Evolutionary conservation across 306 rosid genomes (phyloP).

Genomic region (Castanea sativa): DNA sequence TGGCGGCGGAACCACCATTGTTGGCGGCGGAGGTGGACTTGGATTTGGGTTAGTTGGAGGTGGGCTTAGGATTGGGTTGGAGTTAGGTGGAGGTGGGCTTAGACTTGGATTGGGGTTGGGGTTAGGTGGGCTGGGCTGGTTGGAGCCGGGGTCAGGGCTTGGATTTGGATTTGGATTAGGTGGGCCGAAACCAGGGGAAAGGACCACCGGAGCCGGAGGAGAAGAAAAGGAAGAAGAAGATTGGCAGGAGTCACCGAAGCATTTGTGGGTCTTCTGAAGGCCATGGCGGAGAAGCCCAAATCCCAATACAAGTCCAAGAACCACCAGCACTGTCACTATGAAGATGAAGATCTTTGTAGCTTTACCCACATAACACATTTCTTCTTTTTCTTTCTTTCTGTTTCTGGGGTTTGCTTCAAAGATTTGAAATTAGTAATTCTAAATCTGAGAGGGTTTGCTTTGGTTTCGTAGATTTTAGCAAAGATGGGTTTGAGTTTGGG

Average conservation of each 20-base stretch:
- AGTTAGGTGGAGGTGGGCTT: conserved; percentile 13
- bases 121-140: conserved; percentile 40
- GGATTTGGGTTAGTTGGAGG: conserved; percentile 9
- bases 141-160: conserved; percentile 16
- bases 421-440: conserved; percentile 1
- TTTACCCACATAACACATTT: conserved; percentile 94
- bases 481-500: not conserved
- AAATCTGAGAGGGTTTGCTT: conserved; percentile 11
- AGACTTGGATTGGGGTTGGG: conserved; percentile 10
- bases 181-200: conserved; percentile 49
- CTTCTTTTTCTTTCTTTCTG: not conserved
- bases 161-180: conserved; percentile 12
- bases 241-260: conserved; percentile 54
- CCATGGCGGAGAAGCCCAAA: conserved; percentile 54
- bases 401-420: not conserved
- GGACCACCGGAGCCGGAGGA: conserved; percentile 40
- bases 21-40: conserved; percentile 25
- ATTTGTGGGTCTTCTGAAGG: conserved; percentile 41
- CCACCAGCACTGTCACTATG: conserved; percentile 65
- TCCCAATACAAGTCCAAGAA: conserved; percentile 68
- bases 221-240: conserved; percentile 5
- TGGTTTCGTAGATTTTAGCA: not conserved
- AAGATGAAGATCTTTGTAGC: conserved; percentile 99
- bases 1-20: conserved; percentile 42
- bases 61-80: conserved; percentile 26